Conservation (phyloP, 2,329 filamentous ascomycete species). For the Fusarium sp. region DNA sequence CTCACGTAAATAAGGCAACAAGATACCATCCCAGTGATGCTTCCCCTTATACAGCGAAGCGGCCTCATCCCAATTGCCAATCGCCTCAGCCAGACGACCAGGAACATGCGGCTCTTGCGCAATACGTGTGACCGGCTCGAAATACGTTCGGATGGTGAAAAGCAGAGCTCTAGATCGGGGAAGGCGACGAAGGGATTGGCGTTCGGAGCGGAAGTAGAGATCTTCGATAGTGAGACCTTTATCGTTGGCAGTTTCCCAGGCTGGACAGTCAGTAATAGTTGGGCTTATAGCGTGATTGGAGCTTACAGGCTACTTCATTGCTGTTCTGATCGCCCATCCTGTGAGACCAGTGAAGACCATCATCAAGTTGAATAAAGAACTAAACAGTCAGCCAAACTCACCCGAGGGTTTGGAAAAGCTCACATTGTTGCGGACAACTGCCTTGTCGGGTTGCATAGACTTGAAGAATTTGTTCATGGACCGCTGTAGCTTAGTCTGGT, state of each 20-base stretch:
- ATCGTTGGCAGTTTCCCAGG: slow-evolving; percentile 30
- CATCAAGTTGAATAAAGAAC: slow-evolving; percentile 39
- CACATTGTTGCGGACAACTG: slow-evolving; percentile 31
- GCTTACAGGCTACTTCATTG: slow-evolving; percentile 25
- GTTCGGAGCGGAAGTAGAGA: slow-evolving; percentile 36
- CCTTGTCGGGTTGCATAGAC: slow-evolving; percentile 28
- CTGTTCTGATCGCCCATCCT: slow-evolving; percentile 31
- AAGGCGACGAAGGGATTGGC: slow-evolving; percentile 32
- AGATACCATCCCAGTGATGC: slow-evolving; percentile 29
- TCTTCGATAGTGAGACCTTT: slow-evolving; percentile 14
- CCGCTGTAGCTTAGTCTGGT: slow-evolving; percentile 27
- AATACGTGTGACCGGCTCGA: slow-evolving; percentile 29
- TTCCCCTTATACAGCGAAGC: slow-evolving; percentile 29
- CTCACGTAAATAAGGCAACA: slow-evolving; percentile 28
- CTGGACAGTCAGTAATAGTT: slow-evolving; percentile 14
- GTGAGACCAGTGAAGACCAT: slow-evolving; percentile 38
- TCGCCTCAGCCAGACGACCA: slow-evolving; percentile 21
- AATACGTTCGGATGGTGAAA: slow-evolving; percentile 33
- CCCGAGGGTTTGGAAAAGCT: accelerated
- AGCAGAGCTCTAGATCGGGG: slow-evolving; percentile 25
- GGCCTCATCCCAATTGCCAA: slow-evolving; percentile 34
- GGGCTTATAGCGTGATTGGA: no score
- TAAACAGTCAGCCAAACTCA: background rate
- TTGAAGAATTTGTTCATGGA: slow-evolving; percentile 39
- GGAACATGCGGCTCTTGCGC: slow-evolving; percentile 30